Percentiles rank a stretch among this genome's conserved stretches.
phyloP scores from a whole-genome alignment of 257 asterid species.

The Salvia hispanica region DNA sequence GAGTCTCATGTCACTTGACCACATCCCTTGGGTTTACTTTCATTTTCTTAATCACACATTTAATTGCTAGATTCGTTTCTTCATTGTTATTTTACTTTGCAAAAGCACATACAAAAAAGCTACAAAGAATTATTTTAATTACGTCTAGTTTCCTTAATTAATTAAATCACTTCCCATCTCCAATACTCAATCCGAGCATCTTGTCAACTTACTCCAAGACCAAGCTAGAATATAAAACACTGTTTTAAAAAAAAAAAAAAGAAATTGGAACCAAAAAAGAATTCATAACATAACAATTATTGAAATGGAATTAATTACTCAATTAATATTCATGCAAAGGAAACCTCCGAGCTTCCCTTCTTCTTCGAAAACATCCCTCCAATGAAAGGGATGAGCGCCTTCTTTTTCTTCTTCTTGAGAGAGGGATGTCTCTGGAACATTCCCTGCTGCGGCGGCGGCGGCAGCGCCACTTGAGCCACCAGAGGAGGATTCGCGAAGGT shows the following conservation, averaged over 20 bases:
- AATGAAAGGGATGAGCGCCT: conserved; percentile 49
- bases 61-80: too few relatives aligned
- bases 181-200: neutral
- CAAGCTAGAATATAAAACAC: neutral
- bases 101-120: too few relatives aligned
- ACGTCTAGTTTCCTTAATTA: too few relatives aligned
- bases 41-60: too few relatives aligned
- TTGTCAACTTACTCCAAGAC: neutral
- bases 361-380: conserved; percentile 51
- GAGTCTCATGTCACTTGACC: too few relatives aligned
- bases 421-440: conserved; percentile 69
- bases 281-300: neutral
- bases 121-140: too few relatives aligned
- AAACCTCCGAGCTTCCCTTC: conserved; percentile 38
- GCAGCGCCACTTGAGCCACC: conserved; percentile 37
- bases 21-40: too few relatives aligned
- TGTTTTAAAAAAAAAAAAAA: too few relatives aligned
- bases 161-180: too few relatives aligned
- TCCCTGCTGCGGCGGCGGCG: conserved; percentile 36
- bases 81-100: too few relatives aligned
- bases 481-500: conserved; percentile 58
- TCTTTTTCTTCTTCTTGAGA: conserved; percentile 60
- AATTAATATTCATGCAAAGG: conserved; percentile 28
- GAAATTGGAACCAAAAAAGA: neutral
- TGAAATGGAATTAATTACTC: neutral